These are phyloP conservation scores for Exophiala bonariae DNA, from an alignment of 2,329 filamentous ascomycete genomes.

Conservation along the genomic window DNA sequence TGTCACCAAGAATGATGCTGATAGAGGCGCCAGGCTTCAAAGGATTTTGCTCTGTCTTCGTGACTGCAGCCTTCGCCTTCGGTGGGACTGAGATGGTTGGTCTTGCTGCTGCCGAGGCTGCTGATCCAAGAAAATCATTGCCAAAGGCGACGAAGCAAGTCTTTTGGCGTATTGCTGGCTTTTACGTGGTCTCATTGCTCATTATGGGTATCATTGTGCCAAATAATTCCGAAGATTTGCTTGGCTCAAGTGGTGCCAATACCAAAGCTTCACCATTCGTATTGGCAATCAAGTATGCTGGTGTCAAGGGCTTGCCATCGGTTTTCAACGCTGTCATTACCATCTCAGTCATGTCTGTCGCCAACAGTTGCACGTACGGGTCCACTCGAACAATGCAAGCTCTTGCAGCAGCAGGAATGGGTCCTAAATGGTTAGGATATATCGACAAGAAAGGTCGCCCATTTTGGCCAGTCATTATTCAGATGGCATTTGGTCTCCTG, in stretches of 20 bases:
- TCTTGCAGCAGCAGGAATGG: conserved; percentile 82
- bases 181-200: conserved; percentile 81
- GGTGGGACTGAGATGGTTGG: conserved; percentile 64
- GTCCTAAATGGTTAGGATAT: conserved; percentile 73
- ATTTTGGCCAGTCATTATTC: conserved; percentile 68
- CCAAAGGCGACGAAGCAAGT: conserved; percentile 86
- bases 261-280: conserved; percentile 85
- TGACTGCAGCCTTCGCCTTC: conserved; percentile 64
- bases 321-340: conserved; percentile 91
- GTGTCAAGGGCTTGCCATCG: conserved; percentile 76
- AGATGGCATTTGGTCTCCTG: conserved; percentile 69
- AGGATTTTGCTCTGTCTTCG: conserved; percentile 64
- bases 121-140: conserved; percentile 65
- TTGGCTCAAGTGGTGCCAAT: conserved; percentile 63
- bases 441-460: conserved; percentile 82
- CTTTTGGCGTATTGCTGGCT: conserved; percentile 90
- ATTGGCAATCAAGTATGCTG: conserved; percentile 82
- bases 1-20: neutral
- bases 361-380: conserved; percentile 88
- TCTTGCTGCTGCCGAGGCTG: conserved; percentile 59
- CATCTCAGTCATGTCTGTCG: conserved; percentile 84
- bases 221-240: conserved; percentile 60
- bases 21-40: conserved; percentile 49
- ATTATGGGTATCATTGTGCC: conserved; percentile 82
- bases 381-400: conserved; percentile 88